Conservation (phyloP, 139 green algal species). For the Coelastrella sp. region DNA sequence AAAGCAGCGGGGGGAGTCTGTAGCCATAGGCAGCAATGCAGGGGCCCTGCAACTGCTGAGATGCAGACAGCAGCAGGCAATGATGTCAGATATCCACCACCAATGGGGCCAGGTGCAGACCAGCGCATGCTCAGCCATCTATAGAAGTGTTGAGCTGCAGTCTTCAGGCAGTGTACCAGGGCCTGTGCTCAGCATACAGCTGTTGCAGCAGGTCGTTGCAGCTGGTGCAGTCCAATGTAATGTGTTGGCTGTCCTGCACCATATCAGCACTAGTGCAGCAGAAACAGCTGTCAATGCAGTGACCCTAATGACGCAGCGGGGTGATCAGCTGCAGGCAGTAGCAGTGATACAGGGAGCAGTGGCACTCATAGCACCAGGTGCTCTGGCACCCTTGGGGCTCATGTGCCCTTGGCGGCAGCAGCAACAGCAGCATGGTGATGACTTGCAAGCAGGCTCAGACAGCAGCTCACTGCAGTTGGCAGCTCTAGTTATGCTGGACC, state of each 20-base stretch:
- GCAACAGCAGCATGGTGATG: neutral
- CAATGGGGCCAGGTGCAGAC: too few species aligned
- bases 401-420: conserved; percentile 7
- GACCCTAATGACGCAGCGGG: conserved; percentile 2
- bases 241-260: conserved; percentile 9
- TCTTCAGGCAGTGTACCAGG: neutral
- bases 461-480: conserved; percentile 7
- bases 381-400: neutral
- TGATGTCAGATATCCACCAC: too few species aligned
- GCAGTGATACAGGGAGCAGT: neutral
- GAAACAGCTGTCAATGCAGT: neutral
- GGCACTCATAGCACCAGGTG: neutral
- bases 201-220: neutral
- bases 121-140: too few species aligned
- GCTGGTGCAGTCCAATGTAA: neutral
- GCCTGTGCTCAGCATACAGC: neutral
- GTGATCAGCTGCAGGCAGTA: neutral
- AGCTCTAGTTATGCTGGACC: neutral
- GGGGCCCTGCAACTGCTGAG: conserved; percentile 14
- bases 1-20: neutral
- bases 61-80: too few species aligned
- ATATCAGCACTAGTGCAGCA: neutral
- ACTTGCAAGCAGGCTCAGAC: too few species aligned
- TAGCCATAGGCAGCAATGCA: conserved; percentile 3
- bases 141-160: neutral